A percentile compares a stretch with the other conserved stretches of the same genome.
These are phyloP conservation scores for Pseudophaeomoniella oleicola DNA, from an alignment of 2,329 filamentous ascomycete genomes.

Conservation along the genomic window DNA sequence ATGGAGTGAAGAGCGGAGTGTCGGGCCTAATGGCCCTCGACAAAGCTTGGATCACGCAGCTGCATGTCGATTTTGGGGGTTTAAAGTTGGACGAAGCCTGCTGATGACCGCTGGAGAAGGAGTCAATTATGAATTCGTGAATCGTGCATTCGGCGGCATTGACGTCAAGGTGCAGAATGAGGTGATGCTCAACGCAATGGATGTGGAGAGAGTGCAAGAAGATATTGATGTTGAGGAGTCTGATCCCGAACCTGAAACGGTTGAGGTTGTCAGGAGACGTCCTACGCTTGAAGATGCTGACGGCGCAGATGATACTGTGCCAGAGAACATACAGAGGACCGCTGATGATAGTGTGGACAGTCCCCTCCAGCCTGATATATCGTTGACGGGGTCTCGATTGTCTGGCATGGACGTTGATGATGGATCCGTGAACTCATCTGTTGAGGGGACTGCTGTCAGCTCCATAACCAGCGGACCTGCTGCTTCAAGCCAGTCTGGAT, in stretches of 20 bases:
- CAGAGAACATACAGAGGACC: neutral
- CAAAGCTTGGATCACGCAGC: neutral
- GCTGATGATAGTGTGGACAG: conserved; percentile 1
- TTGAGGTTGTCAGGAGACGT: conserved; percentile 14
- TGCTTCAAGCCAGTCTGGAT: conserved; percentile 3
- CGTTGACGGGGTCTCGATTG: neutral
- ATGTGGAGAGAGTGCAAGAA: conserved; percentile 27
- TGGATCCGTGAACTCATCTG: neutral
- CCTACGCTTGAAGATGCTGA: neutral
- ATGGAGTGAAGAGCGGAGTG: conserved; percentile 12
- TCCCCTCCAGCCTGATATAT: neutral
- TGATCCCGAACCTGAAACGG: conserved; percentile 25
- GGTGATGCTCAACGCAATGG: neutral
- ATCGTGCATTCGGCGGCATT: conserved; percentile 48
- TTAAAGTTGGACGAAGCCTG: conserved; percentile 43
- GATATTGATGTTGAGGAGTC: conserved; percentile 33
- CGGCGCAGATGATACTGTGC: neutral
- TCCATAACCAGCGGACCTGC: neutral
- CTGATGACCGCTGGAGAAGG: conserved; percentile 41
- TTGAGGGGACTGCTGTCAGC: neutral
- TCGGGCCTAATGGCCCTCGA: too few species aligned
- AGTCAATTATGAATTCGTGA: conserved; percentile 42
- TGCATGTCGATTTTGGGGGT: conserved; percentile 38
- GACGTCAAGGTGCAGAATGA: conserved; percentile 27
- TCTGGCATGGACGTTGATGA: neutral